Conservation (phyloP, 176 grass and related monocot species). For the Bromus sterilis region DNA sequence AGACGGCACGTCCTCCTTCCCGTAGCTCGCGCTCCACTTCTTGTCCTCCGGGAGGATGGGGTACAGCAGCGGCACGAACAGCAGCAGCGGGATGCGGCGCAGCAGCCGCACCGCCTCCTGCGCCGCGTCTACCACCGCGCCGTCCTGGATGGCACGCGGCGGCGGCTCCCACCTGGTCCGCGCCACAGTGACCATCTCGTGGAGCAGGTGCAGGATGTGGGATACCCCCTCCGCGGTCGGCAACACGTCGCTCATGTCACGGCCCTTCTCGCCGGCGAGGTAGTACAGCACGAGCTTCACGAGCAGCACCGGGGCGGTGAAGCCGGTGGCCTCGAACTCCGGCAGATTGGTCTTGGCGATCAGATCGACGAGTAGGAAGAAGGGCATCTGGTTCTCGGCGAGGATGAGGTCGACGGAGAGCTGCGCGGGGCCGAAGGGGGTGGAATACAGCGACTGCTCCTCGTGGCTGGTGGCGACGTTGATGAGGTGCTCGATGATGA, state of each 20-base stretch:
- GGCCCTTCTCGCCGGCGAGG: constrained; percentile 36
- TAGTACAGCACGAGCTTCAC: constrained; percentile 31
- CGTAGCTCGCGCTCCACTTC: constrained; percentile 33
- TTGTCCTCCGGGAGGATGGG: constrained; percentile 35
- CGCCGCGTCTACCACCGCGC: neutral
- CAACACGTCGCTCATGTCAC: constrained; percentile 7
- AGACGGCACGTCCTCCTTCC: constrained; percentile 21
- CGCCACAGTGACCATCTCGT: constrained; percentile 23
- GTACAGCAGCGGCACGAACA: constrained; percentile 49
- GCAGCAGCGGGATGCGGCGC: constrained; percentile 26
- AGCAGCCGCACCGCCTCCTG: constrained; percentile 22
- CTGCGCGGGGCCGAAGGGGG: constrained; percentile 30
- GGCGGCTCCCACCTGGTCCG: constrained; percentile 19
- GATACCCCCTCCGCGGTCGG: neutral
- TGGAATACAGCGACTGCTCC: constrained; percentile 27
- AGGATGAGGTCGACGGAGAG: constrained; percentile 46
- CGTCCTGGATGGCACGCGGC: neutral
- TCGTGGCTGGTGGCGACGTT: constrained; percentile 7
- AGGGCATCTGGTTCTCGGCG: constrained; percentile 45
- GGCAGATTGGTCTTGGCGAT: constrained; percentile 1
- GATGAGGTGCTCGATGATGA: constrained; percentile 48
- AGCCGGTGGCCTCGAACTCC: neutral
- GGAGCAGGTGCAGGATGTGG: constrained; percentile 41
- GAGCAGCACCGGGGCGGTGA: neutral
- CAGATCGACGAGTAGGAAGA: constrained; percentile 39